These are phyloP conservation scores for Penicillium thymicola DNA, from an alignment of 2,329 filamentous ascomycete genomes.

Conservation along the genomic window DNA sequence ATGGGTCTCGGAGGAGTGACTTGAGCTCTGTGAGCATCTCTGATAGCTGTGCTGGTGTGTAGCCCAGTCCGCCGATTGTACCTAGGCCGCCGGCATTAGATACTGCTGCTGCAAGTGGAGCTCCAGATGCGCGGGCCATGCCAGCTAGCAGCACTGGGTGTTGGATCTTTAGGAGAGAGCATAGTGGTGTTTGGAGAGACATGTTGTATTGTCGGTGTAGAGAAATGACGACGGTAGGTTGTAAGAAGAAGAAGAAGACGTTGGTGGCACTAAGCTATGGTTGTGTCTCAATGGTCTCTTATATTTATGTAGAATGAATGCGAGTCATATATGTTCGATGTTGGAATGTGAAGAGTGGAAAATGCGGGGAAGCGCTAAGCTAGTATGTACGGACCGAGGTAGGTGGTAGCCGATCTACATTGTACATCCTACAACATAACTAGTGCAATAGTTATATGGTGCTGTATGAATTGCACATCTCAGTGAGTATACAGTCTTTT, in stretches of 20 bases:
- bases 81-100: constrained; percentile 83
- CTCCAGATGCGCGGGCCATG: constrained; percentile 84
- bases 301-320: no score
- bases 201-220: constrained; percentile 16
- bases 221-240: not conserved
- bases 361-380: constrained; percentile 1
- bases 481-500: not conserved
- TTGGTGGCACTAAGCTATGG: not conserved
- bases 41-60: constrained; percentile 72
- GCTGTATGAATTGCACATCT: constrained; percentile 3
- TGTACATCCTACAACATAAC: not conserved
- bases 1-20: constrained; percentile 61
- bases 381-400: constrained; percentile 19
- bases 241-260: not conserved
- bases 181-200: constrained; percentile 72
- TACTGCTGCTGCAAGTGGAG: constrained; percentile 75
- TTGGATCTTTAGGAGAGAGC: constrained; percentile 72
- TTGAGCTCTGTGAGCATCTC: constrained; percentile 83
- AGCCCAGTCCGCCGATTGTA: constrained; percentile 61
- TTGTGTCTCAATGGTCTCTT: not conserved
- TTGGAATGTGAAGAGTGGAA: not conserved
- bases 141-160: constrained; percentile 91
- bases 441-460: not conserved
- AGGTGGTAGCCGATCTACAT: constrained; percentile 1
- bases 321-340: not conserved